These are phyloP conservation scores for Sechiopsis laciniata DNA, from an alignment of 306 rosid species.

Conservation along the genomic window DNA sequence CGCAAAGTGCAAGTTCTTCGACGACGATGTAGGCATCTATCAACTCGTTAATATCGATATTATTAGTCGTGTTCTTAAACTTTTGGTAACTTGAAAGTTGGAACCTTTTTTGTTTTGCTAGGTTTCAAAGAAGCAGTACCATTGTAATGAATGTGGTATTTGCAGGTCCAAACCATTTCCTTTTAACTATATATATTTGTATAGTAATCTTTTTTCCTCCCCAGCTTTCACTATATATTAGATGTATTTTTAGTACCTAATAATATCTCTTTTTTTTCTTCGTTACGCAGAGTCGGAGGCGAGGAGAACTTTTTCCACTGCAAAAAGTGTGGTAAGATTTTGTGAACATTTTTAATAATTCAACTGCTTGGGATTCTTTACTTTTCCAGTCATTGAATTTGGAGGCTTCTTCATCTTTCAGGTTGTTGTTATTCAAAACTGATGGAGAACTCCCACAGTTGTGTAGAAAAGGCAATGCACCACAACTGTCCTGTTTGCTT, in stretches of 20 bases:
- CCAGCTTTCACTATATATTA: too few species aligned
- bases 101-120: slow-evolving; percentile 19
- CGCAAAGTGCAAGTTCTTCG: slow-evolving; percentile 65
- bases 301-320: slow-evolving; percentile 67
- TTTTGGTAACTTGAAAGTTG: neutral
- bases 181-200: neutral
- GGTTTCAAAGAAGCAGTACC: slow-evolving; percentile 61
- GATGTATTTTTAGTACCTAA: neutral
- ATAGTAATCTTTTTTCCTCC: neutral
- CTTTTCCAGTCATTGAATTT: slow-evolving; percentile 13
- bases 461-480: slow-evolving; percentile 84
- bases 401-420: slow-evolving; percentile 25
- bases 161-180: slow-evolving; percentile 56
- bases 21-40: slow-evolving; percentile 53
- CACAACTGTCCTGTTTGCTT: slow-evolving; percentile 80
- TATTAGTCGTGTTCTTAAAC: neutral
- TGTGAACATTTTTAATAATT: neutral
- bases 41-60: neutral
- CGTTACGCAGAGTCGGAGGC: slow-evolving; percentile 55
- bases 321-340: slow-evolving; percentile 51
- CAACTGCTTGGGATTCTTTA: neutral
- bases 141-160: slow-evolving; percentile 74
- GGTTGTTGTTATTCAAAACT: slow-evolving; percentile 71
- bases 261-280: neutral
- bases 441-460: slow-evolving; percentile 53